These are phyloP conservation scores for Zopfochytrium polystomum DNA, from an alignment of 371 early-diverging fungal genomes.

Conservation along the genomic window DNA sequence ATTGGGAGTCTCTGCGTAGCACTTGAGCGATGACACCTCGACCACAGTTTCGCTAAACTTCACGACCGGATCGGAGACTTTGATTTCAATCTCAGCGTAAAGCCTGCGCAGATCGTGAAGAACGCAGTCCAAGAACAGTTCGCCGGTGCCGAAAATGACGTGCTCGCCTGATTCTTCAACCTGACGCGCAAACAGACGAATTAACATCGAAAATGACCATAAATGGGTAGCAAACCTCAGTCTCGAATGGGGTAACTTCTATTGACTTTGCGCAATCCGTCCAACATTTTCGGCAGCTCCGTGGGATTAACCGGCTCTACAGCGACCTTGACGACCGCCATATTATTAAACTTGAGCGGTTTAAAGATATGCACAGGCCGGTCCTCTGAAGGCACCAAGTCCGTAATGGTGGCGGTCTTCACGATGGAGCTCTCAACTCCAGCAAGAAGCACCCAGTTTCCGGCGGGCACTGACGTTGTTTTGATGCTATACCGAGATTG, in stretches of 20 bases:
- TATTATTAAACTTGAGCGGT: conserved; percentile 78
- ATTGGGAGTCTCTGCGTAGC: conserved; percentile 97
- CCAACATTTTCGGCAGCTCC: conserved; percentile 96
- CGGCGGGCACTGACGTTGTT: conserved; percentile 70
- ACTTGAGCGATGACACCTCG: conserved; percentile 89
- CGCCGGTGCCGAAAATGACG: conserved; percentile 89
- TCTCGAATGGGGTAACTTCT: conserved; percentile 90
- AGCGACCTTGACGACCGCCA: conserved; percentile 88
- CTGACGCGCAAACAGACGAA: conserved; percentile 24
- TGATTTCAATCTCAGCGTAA: conserved; percentile 94
- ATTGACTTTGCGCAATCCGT: conserved; percentile 90
- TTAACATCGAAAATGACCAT: conserved; percentile 7
- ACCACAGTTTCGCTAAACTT: conserved; percentile 93
- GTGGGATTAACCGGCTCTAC: conserved; percentile 95
- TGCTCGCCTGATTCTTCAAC: conserved; percentile 98
- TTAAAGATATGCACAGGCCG: conserved; percentile 81
- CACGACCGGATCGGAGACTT: conserved; percentile 95
- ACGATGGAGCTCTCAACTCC: conserved; percentile 90
- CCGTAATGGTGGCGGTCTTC: conserved; percentile 91
- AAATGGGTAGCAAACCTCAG: conserved; percentile 57
- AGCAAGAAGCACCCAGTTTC: conserved; percentile 86
- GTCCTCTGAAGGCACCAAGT: conserved; percentile 48
- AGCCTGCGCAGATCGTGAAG: conserved; percentile 90
- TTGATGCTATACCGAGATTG: conserved; percentile 79
- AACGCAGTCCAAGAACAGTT: conserved; percentile 93